Evolutionary conservation across 1,139 yeast genomes (phyloP), one percentile per base, ranked within the genome.

Genomic region (Candida albicans): DNA sequence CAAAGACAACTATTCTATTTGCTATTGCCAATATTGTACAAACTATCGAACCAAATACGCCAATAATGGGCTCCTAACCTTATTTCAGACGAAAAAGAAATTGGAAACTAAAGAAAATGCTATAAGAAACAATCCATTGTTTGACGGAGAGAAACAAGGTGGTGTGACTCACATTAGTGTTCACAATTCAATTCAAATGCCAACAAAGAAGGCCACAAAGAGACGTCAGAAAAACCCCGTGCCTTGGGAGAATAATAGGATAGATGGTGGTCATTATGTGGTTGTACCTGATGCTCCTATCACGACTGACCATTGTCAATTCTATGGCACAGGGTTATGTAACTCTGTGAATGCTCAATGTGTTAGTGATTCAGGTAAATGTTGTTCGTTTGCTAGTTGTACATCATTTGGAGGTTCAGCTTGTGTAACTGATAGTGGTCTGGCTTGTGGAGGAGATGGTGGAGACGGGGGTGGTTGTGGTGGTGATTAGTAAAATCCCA

Each of bases 131-230:
- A 13, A 37, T 12, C 39, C 39, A 32, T 18, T 32, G 10, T 32
- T 15, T 32, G 15, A 22, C 14, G 30, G 30, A 4, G 30, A 11
- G 8, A 18, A 13, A 4, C 24, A 32, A 11, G 29, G 24, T 22
- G 36, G 55, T 1, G 32, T 53, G 22, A 52, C 57, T 13, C 61
- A 55, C 42, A 44, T 54, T 30, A 56, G 58, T 41, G 41, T 50
- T 15, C 59, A 56, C 41, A 57, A 49, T 43, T 53, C 59, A 4
- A 45, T 56, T 4, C 35, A 41, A 9, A 35, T 52, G 26, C 53
- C 53, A 4, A 39, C 44, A 4, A 18, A 3, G 2, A 12, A 8
- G 11, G 33, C 46, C n/a, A 18, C 24, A 15, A 22, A 24, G 6
- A 27, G 32, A 37, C 29, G 41, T 22, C 18, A 30, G n/a, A 29